phyloP scores from a whole-genome alignment of 495 filamentous ascomycete genomes.

The Cercophora sp. region DNA sequence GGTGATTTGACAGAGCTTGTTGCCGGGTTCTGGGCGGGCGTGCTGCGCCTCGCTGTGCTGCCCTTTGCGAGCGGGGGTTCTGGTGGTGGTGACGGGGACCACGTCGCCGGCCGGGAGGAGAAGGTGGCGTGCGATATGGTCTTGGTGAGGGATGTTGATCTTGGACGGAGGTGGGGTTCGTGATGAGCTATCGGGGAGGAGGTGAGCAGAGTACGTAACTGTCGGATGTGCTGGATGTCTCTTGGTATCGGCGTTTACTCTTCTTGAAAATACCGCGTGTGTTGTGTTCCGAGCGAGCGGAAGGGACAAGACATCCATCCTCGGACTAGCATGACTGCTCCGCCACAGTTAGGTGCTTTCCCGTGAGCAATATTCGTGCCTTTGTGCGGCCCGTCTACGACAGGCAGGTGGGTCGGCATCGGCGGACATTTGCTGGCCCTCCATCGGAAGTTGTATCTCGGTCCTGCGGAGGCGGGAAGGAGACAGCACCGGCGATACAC shows the following conservation, averaged over 20 bases:
- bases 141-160: conserved; percentile 30
- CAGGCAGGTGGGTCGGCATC: too few relatives aligned
- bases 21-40: conserved; percentile 67
- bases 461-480: too few relatives aligned
- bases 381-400: too few relatives aligned
- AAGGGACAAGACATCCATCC: neutral
- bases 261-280: too few relatives aligned
- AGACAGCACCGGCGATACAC: too few relatives aligned
- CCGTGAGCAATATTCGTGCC: neutral
- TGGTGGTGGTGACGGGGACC: conserved; percentile 12
- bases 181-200: neutral
- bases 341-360: neutral
- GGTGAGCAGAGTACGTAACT: too few relatives aligned
- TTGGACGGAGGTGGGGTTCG: conserved; percentile 27
- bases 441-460: too few relatives aligned
- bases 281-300: too few relatives aligned
- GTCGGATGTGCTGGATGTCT: too few relatives aligned
- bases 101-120: conserved; percentile 15
- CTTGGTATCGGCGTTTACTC: too few relatives aligned
- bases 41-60: conserved; percentile 59
- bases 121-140: conserved; percentile 25
- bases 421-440: too few relatives aligned
- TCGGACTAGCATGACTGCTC: conserved; percentile 1
- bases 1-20: conserved; percentile 70
- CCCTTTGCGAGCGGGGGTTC: conserved; percentile 26